These are phyloP conservation scores for Rhodotorula mucilaginosa DNA, from an alignment of 1,284 basidiomycete genomes.

Conservation along the genomic window DNA sequence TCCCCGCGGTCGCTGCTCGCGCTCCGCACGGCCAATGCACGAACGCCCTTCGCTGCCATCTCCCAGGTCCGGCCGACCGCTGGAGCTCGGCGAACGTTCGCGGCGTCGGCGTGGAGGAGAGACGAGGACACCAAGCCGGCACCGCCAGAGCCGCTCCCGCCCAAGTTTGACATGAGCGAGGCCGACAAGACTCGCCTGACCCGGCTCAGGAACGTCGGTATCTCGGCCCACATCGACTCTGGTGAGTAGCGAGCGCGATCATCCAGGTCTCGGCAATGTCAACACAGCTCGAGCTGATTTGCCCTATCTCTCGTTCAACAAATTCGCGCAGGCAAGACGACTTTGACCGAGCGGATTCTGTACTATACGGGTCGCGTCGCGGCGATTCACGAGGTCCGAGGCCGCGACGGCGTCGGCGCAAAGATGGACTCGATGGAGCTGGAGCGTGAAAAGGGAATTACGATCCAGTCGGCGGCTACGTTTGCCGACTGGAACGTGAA, in stretches of 20 bases:
- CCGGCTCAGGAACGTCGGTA: conserved; percentile 52
- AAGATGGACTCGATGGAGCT: conserved; percentile 99
- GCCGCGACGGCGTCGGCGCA: conserved; percentile 90
- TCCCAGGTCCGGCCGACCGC: not conserved
- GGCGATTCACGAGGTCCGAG: conserved; percentile 96
- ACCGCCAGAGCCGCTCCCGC: conserved; percentile 26
- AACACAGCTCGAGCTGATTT: conserved; percentile 1
- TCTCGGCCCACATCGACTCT: conserved; percentile 49
- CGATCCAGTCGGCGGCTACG: conserved; percentile 97
- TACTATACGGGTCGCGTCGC: conserved; percentile 95
- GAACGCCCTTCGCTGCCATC: not conserved
- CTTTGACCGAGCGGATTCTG: conserved; percentile 92
- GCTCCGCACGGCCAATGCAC: not conserved
- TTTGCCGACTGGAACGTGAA: conserved; percentile 88
- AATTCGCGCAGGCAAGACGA: conserved; percentile 83
- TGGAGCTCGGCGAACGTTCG: conserved; percentile 10
- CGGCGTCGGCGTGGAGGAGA: conserved; percentile 8
- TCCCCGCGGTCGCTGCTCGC: conserved; percentile 2
- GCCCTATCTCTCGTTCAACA: not conserved
- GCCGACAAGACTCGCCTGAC: conserved; percentile 47
- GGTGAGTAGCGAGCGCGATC: conserved; percentile 1
- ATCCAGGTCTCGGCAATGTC: not conserved
- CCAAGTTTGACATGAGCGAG: conserved; percentile 26
- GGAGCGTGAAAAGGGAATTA: conserved; percentile 98
- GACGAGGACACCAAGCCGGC: conserved; percentile 28